phyloP scores from a whole-genome alignment of 345 rosid species.

The Isatis tinctoria region DNA sequence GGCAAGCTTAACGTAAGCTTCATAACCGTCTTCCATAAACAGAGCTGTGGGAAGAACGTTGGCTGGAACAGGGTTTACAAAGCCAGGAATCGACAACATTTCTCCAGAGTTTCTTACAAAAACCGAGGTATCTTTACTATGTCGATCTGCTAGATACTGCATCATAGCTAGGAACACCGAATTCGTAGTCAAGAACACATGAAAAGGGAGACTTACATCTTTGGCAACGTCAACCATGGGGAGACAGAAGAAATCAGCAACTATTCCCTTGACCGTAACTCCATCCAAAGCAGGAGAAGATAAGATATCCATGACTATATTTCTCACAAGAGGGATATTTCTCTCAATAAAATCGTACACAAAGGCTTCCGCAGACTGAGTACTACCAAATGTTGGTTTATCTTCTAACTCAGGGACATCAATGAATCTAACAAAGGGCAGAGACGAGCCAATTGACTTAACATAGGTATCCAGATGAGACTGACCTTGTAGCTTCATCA shows the following conservation, averaged over 20 bases:
- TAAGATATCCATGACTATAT: constrained; percentile 16
- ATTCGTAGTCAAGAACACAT: constrained; percentile 42
- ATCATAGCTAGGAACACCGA: constrained; percentile 41
- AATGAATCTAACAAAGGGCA: constrained; percentile 24
- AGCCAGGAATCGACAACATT: constrained; percentile 35
- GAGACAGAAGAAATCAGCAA: constrained; percentile 46
- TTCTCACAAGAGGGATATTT: constrained; percentile 23
- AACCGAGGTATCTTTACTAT: constrained; percentile 21
- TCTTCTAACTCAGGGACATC: constrained; percentile 30
- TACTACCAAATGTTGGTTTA: not conserved
- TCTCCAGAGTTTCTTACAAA: constrained; percentile 20
- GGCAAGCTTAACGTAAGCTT: constrained; percentile 28
- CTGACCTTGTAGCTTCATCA: constrained; percentile 32
- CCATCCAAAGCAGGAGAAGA: constrained; percentile 24
- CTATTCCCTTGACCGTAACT: constrained; percentile 33
- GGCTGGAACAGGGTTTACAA: constrained; percentile 39
- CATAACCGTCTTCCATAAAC: constrained; percentile 39
- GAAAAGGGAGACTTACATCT: constrained; percentile 42
- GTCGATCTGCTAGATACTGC: constrained; percentile 34
- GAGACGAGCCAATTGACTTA: constrained; percentile 25
- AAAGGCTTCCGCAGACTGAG: constrained; percentile 24
- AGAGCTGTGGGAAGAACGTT: constrained; percentile 37
- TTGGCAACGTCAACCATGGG: constrained; percentile 40
- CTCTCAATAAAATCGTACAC: constrained; percentile 3
- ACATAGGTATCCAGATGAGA: constrained; percentile 22